phyloP scores from a whole-genome alignment of 805 yeast species.

The Yueomyces sinensis region DNA sequence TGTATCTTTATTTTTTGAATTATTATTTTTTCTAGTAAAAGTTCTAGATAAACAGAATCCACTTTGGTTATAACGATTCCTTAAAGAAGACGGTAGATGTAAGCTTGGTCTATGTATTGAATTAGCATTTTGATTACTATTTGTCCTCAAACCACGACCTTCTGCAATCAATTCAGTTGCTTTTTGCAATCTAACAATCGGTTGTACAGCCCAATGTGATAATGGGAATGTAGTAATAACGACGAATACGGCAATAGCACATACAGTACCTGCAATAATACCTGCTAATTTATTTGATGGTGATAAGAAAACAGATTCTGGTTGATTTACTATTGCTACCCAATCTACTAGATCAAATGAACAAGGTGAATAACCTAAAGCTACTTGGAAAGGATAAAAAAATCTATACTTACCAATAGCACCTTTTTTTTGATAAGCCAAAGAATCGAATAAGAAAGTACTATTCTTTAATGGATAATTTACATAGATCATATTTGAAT shows the following conservation, averaged over 20 bases:
- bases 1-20: neutral
- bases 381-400: conserved; percentile 28
- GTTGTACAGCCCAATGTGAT: conserved; percentile 74
- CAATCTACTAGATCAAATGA: conserved; percentile 37
- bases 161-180: conserved; percentile 54
- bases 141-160: conserved; percentile 27
- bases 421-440: conserved; percentile 30
- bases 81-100: too few species aligned
- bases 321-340: conserved; percentile 66
- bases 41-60: conserved; percentile 3
- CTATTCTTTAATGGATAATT: conserved; percentile 18
- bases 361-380: conserved; percentile 44
- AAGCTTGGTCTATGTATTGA: too few species aligned
- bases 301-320: conserved; percentile 39
- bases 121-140: conserved; percentile 1
- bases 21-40: conserved; percentile 7
- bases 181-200: conserved; percentile 63
- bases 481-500: conserved; percentile 8
- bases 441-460: conserved; percentile 25
- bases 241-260: conserved; percentile 66
- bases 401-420: conserved; percentile 26
- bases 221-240: conserved; percentile 67
- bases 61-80: too few species aligned
- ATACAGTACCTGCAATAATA: conserved; percentile 64
- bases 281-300: conserved; percentile 51